phyloP scores from a whole-genome alignment of 495 filamentous ascomycete genomes.

The Penicillium riverlandense region DNA sequence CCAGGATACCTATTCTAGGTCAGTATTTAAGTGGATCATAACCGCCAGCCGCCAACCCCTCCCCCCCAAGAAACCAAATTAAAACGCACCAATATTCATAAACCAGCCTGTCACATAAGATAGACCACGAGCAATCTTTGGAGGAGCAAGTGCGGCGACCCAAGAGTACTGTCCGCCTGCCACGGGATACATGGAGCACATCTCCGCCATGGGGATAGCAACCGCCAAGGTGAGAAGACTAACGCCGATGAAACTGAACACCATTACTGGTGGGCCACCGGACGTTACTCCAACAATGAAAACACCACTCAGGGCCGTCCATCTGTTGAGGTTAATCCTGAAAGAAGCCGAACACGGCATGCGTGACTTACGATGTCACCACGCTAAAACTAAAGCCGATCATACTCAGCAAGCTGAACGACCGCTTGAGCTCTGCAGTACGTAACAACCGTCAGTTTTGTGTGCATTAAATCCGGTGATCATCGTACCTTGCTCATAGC shows the following conservation, averaged over 20 bases:
- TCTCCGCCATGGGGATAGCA: constrained; percentile 52
- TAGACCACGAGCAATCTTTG: constrained; percentile 37
- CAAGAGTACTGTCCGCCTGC: constrained; percentile 52
- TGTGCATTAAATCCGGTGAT: too few relatives aligned
- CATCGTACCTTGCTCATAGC: constrained; percentile 42
- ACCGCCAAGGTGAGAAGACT: constrained; percentile 44
- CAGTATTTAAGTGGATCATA: too few relatives aligned
- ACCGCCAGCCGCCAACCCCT: too few relatives aligned
- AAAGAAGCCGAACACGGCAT: not conserved
- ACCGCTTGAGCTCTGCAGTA: constrained; percentile 45
- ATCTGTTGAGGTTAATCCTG: constrained; percentile 22
- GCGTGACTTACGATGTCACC: constrained; percentile 39
- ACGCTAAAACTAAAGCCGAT: constrained; percentile 54
- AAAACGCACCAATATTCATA: constrained; percentile 41
- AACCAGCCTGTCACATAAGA: constrained; percentile 49
- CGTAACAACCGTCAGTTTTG: constrained; percentile 2
- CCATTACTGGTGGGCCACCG: constrained; percentile 51
- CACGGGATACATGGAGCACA: constrained; percentile 47
- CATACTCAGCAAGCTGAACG: constrained; percentile 53
- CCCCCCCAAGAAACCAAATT: too few relatives aligned
- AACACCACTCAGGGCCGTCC: constrained; percentile 49
- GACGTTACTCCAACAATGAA: constrained; percentile 49
- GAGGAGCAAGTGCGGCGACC: constrained; percentile 49
- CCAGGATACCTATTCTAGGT: constrained; percentile 33
- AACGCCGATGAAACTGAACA: constrained; percentile 49